Percentiles rank a stretch among this genome's conserved stretches.
Evolutionary conservation across 2,329 filamentous ascomycete species (phyloP).

Genomic region (Cytospora leucostoma): DNA sequence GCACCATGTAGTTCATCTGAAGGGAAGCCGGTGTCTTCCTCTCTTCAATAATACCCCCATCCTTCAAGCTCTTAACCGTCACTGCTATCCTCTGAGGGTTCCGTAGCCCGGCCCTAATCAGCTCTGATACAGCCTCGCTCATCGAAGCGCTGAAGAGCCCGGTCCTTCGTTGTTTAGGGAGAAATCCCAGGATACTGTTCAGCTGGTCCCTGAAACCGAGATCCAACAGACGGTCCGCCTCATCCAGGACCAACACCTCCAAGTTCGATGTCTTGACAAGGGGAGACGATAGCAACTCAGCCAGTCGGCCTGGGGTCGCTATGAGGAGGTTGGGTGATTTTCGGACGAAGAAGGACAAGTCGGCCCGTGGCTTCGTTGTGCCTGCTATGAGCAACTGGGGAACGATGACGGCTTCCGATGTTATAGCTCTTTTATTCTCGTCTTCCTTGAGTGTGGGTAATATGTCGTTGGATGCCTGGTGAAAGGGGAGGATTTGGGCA

Average conservation of each 20-base stretch:
- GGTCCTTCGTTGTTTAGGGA: conserved; percentile 92
- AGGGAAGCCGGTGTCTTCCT: conserved; percentile 87
- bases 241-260: conserved; percentile 88
- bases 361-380: conserved; percentile 75
- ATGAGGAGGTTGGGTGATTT: conserved; percentile 86
- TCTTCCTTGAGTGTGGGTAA: conserved; percentile 57
- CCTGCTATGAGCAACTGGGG: conserved; percentile 90
- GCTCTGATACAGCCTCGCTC: conserved; percentile 91
- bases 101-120: conserved; percentile 86
- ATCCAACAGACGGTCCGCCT: conserved; percentile 90
- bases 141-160: conserved; percentile 94
- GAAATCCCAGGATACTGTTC: conserved; percentile 76
- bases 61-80: conserved; percentile 76
- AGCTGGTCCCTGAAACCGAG: conserved; percentile 92
- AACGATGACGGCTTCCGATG: conserved; percentile 59
- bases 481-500: conserved; percentile 73
- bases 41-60: conserved; percentile 70
- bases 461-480: conserved; percentile 72
- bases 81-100: conserved; percentile 96
- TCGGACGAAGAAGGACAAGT: conserved; percentile 81
- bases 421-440: conserved; percentile 52
- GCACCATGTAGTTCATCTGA: conserved; percentile 83
- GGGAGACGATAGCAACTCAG: conserved; percentile 82
- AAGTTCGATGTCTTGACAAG: conserved; percentile 91
- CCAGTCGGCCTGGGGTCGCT: conserved; percentile 84